Percentiles rank a stretch among this genome's conserved stretches.
phyloP scores from a whole-genome alignment of 257 asterid genomes.

The Rhazya stricta region DNA sequence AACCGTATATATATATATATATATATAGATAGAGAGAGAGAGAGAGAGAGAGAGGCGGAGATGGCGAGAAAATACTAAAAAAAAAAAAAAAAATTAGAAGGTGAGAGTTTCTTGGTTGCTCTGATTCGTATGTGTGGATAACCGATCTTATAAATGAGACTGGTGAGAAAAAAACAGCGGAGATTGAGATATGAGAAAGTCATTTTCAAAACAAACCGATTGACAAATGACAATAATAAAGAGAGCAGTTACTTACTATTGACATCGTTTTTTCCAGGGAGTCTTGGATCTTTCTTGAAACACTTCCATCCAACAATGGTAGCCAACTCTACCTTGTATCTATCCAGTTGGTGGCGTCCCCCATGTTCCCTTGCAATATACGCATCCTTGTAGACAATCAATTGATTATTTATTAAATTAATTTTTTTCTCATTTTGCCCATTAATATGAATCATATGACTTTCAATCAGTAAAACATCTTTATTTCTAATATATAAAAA shows the following conservation, averaged over 20 bases:
- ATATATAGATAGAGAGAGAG: not conserved
- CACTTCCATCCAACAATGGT: too few relatives aligned
- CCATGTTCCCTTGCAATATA: too few relatives aligned
- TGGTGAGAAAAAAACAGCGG: constrained; percentile 16
- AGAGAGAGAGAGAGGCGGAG: constrained; percentile 18
- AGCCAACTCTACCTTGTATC: too few relatives aligned
- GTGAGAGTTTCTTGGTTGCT: not conserved
- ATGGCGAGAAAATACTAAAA: constrained; percentile 6
- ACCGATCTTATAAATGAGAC: not conserved
- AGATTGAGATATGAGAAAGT: not conserved
- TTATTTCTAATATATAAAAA: too few relatives aligned
- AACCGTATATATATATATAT: not conserved
- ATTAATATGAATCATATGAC: too few relatives aligned
- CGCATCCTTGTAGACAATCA: too few relatives aligned
- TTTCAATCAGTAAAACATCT: too few relatives aligned
- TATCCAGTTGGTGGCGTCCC: too few relatives aligned
- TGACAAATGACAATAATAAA: not conserved
- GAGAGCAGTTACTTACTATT: not conserved
- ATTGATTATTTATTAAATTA: too few relatives aligned
- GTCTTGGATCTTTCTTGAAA: too few relatives aligned
- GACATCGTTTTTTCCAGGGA: not conserved
- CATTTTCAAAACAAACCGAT: constrained; percentile 3
- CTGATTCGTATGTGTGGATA: not conserved
- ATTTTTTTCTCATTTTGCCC: too few relatives aligned
- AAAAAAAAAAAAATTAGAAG: not conserved